Percentiles rank a stretch among this genome's conserved stretches.
Evolutionary conservation across 306 rosid genomes (phyloP).

Genomic region (Prinsepia uniflora): DNA sequence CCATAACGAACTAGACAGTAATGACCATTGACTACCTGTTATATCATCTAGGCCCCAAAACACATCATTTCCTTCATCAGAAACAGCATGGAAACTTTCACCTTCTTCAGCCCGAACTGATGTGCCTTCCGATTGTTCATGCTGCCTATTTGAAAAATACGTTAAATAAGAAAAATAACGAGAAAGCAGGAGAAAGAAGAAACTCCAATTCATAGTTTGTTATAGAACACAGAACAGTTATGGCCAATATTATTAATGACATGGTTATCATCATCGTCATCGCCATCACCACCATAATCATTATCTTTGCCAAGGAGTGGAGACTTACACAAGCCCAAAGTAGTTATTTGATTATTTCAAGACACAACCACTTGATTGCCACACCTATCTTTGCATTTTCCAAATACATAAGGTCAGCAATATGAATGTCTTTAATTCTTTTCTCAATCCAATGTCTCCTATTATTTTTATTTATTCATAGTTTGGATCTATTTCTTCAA

Average conservation of each 20-base stretch:
- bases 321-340: neutral
- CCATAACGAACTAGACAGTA: slow-evolving; percentile 1
- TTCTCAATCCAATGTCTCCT: neutral
- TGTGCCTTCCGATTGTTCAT: slow-evolving; percentile 58
- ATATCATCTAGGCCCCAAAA: slow-evolving; percentile 82
- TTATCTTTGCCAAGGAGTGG: neutral
- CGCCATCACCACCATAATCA: neutral
- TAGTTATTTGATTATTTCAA: neutral
- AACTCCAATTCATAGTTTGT: neutral
- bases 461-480: neutral
- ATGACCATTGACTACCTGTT: slow-evolving; percentile 64
- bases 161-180: neutral
- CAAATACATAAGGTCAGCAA: neutral
- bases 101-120: slow-evolving; percentile 45
- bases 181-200: neutral
- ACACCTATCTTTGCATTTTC: neutral
- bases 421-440: neutral
- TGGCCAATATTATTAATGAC: neutral
- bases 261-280: neutral
- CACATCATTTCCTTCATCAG: slow-evolving; percentile 61
- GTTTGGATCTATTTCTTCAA: neutral
- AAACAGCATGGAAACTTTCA: slow-evolving; percentile 38
- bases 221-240: neutral
- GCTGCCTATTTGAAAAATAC: slow-evolving; percentile 48
- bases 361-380: neutral